phyloP scores from a whole-genome alignment of 345 rosid species.

The Pugionium dolabratum region DNA sequence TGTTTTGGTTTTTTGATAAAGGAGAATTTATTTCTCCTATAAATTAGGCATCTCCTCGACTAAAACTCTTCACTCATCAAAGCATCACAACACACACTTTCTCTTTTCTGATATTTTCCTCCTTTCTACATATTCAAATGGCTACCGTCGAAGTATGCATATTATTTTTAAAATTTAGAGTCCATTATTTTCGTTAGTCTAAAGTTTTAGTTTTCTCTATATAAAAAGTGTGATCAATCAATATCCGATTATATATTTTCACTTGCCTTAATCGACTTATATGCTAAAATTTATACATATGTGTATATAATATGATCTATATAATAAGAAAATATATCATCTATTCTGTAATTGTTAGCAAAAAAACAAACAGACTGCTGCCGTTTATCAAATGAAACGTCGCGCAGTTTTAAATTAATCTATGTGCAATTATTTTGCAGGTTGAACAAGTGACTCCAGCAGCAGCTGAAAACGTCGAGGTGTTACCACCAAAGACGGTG shows the following conservation, averaged over 20 bases:
- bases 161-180: not conserved
- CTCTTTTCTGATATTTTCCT: constrained; percentile 18
- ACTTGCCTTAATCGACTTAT: not conserved
- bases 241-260: not conserved
- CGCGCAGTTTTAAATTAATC: constrained; percentile 8
- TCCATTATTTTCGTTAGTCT: not conserved
- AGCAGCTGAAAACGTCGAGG: constrained; percentile 36
- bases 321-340: not conserved
- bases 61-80: constrained; percentile 38
- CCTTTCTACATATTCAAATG: constrained; percentile 36
- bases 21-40: constrained; percentile 32
- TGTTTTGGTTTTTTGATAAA: not conserved
- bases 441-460: constrained; percentile 41
- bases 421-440: constrained; percentile 30
- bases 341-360: not conserved
- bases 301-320: not conserved
- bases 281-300: constrained; percentile 7
- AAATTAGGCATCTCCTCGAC: constrained; percentile 35
- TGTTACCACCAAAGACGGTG: constrained; percentile 34
- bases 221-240: not conserved
- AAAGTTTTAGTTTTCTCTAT: not conserved
- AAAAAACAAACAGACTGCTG: not conserved
- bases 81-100: constrained; percentile 15
- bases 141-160: constrained; percentile 38
- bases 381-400: constrained; percentile 10